phyloP scores from a whole-genome alignment of 148 eudicot genomes.

The Silene uniflora region DNA sequence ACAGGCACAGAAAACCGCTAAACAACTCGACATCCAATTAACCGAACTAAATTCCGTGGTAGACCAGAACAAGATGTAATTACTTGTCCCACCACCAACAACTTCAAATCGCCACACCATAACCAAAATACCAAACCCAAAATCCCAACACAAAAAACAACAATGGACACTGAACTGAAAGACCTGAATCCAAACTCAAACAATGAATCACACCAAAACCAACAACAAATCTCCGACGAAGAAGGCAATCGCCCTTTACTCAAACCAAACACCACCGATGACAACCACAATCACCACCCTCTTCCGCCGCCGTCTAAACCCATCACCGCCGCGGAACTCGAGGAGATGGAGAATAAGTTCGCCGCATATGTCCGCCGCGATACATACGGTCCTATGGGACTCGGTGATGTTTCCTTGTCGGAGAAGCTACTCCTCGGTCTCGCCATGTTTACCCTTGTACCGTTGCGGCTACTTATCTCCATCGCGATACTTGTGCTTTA shows the following conservation, averaged over 20 bases:
- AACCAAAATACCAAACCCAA: background rate
- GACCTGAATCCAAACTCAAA: slow-evolving; percentile 16
- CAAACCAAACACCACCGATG: slow-evolving; percentile 25
- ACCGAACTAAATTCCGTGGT: too few relatives aligned
- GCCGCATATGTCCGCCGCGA: slow-evolving; percentile 72
- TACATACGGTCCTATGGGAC: slow-evolving; percentile 71
- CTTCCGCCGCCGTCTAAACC: slow-evolving; percentile 19
- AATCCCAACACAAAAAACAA: background rate
- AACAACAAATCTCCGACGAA: slow-evolving; percentile 33
- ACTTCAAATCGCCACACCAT: background rate
- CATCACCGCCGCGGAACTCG: slow-evolving; percentile 28
- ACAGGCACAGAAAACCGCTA: too few relatives aligned
- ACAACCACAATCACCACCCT: slow-evolving; percentile 3
- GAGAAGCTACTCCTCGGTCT: slow-evolving; percentile 48
- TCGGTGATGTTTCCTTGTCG: slow-evolving; percentile 44
- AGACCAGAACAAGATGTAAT: too few relatives aligned
- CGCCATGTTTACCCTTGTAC: slow-evolving; percentile 51
- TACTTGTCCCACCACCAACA: background rate
- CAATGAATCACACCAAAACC: background rate
- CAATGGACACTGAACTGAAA: slow-evolving; percentile 68
- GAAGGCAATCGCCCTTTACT: slow-evolving; percentile 58
- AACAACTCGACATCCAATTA: too few relatives aligned
- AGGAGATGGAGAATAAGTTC: slow-evolving; percentile 66
- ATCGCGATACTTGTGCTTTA: slow-evolving; percentile 46
- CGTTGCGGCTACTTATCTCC: slow-evolving; percentile 42